phyloP scores from a whole-genome alignment of 192 early-diverging fungal genomes.

The Coemansia sp. region DNA sequence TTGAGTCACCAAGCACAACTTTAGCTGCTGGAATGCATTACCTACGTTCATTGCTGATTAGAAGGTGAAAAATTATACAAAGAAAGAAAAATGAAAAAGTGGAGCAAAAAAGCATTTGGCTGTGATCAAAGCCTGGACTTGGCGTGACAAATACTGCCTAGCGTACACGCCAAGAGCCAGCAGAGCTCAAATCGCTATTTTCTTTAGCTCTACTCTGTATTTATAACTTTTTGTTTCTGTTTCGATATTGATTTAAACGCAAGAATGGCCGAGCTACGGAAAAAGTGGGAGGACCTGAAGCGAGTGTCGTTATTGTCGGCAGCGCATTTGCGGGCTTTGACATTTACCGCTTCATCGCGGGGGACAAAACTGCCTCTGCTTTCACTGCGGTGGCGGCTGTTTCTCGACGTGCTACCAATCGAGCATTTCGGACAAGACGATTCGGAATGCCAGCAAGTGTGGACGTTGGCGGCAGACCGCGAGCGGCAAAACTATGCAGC shows the following conservation, averaged over 20 bases:
- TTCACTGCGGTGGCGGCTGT: conserved; percentile 46
- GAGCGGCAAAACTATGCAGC: conserved; percentile 39
- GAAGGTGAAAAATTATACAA: background rate
- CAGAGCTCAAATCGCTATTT: background rate
- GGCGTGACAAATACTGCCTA: too few relatives aligned
- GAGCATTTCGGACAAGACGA: conserved; percentile 41
- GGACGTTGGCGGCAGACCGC: conserved; percentile 19
- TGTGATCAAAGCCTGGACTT: background rate
- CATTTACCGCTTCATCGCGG: conserved; percentile 12
- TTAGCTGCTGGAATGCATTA: background rate
- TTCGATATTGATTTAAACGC: background rate
- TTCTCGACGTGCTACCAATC: conserved; percentile 34
- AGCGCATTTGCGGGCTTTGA: conserved; percentile 20
- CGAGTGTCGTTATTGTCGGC: conserved; percentile 33
- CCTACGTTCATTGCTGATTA: conserved; percentile 1
- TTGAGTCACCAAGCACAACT: background rate
- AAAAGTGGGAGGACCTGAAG: conserved; percentile 31
- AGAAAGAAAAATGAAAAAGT: conserved; percentile 3
- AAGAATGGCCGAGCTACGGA: background rate
- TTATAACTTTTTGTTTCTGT: background rate
- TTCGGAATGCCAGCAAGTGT: conserved; percentile 21
- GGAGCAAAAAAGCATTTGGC: background rate
- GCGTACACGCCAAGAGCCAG: background rate
- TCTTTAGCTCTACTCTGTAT: background rate
- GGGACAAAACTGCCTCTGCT: conserved; percentile 22